phyloP scores from a whole-genome alignment of 2,329 filamentous ascomycete genomes.

The Penicillium sp. region DNA sequence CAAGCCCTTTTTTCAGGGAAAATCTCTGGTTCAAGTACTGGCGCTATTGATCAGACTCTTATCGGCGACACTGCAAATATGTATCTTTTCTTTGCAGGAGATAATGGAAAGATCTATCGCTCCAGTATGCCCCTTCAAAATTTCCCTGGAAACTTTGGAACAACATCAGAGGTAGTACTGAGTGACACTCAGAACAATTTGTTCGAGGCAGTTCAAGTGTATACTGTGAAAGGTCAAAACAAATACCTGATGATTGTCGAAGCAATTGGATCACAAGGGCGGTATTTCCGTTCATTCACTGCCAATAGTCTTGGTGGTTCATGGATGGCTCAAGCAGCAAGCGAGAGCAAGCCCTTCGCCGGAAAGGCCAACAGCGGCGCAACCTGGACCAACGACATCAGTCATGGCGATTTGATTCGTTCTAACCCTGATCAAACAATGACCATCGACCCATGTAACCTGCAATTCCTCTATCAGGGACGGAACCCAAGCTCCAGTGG shows the following conservation, averaged over 20 bases:
- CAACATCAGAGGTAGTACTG: conserved; percentile 54
- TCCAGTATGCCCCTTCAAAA: conserved; percentile 65
- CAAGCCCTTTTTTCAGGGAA: conserved; percentile 62
- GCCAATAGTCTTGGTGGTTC: conserved; percentile 59
- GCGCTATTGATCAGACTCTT: conserved; percentile 66
- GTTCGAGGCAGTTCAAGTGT: conserved; percentile 71
- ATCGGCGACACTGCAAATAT: conserved; percentile 66
- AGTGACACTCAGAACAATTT: conserved; percentile 61
- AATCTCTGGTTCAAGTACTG: conserved; percentile 57
- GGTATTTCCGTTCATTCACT: conserved; percentile 71
- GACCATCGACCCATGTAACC: conserved; percentile 66
- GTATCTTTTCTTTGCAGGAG: conserved; percentile 71
- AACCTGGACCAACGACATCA: conserved; percentile 70
- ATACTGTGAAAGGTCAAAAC: conserved; percentile 59
- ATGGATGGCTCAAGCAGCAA: conserved; percentile 63
- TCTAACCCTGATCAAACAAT: conserved; percentile 64
- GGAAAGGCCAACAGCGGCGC: conserved; percentile 68
- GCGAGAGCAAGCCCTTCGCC: conserved; percentile 65
- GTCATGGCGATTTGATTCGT: conserved; percentile 66
- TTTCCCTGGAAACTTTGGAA: conserved; percentile 67
- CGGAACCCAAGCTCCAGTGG: conserved; percentile 46
- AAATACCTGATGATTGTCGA: conserved; percentile 72
- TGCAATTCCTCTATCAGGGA: conserved; percentile 69
- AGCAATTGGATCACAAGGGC: conserved; percentile 59
- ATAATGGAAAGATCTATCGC: conserved; percentile 70